These are phyloP conservation scores for Chamaecyparis obtusa DNA, from an alignment of 75 land plant genomes.

Conservation along the genomic window DNA sequence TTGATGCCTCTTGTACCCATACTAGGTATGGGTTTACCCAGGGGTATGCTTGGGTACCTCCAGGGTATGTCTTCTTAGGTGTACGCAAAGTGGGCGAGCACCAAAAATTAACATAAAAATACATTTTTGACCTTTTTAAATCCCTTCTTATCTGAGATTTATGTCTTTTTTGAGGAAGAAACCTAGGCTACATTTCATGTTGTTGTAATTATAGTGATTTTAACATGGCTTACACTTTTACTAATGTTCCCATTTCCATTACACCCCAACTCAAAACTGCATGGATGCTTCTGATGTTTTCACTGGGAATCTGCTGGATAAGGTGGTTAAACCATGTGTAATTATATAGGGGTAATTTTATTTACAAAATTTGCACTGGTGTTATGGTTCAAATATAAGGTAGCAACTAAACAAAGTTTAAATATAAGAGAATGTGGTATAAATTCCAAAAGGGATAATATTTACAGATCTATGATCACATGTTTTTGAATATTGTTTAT, in stretches of 20 bases:
- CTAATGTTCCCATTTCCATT: neutral
- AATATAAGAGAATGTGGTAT: neutral
- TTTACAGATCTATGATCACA: neutral
- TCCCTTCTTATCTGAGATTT: neutral
- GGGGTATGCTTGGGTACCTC: too few relatives aligned
- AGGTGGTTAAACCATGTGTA: neutral
- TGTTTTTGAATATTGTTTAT: neutral
- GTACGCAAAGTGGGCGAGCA: too few relatives aligned
- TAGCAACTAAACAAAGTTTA: too few relatives aligned
- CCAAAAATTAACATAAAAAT: too few relatives aligned
- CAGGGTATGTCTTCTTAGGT: too few relatives aligned
- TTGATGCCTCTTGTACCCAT: too few relatives aligned
- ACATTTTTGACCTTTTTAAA: too few relatives aligned
- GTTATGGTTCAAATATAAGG: neutral
- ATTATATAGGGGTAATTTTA: neutral
- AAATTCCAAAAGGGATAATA: neutral
- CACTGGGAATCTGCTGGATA: neutral
- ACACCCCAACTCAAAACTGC: neutral
- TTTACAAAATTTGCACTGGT: neutral
- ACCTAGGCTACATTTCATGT: neutral
- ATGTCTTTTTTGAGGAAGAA: neutral
- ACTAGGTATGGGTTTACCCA: too few relatives aligned
- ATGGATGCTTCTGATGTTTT: neutral
- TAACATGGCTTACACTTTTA: neutral
- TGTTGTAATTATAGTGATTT: neutral